These are phyloP conservation scores for Aspergillus pseudonomiae DNA, from an alignment of 2,329 filamentous ascomycete genomes.

Conservation along the genomic window DNA sequence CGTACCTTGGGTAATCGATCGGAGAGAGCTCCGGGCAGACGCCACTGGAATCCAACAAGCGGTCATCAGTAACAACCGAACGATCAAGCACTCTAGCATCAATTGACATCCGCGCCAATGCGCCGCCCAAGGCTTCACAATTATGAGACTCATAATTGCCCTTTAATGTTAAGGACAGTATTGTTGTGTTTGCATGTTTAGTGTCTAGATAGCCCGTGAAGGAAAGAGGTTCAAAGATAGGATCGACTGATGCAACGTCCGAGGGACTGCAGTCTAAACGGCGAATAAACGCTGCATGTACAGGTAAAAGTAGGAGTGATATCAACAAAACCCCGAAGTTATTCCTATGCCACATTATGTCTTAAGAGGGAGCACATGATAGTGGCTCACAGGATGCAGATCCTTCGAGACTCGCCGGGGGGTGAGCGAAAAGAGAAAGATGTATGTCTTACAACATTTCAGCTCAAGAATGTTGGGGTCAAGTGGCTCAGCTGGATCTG, in stretches of 20 bases:
- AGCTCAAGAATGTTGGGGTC: not conserved
- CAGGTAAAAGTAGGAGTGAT: not conserved
- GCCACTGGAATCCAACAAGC: not conserved
- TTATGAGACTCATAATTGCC: not conserved
- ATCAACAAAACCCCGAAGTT: not conserved
- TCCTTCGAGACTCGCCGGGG: not conserved
- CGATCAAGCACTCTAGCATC: not conserved
- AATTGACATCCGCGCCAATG: not conserved
- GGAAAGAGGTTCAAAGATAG: not conserved
- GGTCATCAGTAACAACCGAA: not conserved
- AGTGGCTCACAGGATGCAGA: not conserved
- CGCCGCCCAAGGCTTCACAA: not conserved
- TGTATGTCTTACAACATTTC: not conserved
- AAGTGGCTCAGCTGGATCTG: not conserved
- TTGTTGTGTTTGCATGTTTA: not conserved
- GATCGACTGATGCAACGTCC: not conserved
- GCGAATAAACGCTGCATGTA: conserved; percentile 6
- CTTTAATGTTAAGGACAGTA: not conserved
- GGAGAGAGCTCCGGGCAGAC: not conserved
- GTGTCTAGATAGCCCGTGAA: not conserved
- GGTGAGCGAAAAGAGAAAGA: not conserved
- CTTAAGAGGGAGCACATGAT: not conserved
- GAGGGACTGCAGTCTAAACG: not conserved
- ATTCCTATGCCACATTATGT: not conserved
- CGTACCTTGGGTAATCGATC: not conserved